Evolutionary conservation across 441 rosid genomes (phyloP).

Genomic region (Brassica balearica): DNA sequence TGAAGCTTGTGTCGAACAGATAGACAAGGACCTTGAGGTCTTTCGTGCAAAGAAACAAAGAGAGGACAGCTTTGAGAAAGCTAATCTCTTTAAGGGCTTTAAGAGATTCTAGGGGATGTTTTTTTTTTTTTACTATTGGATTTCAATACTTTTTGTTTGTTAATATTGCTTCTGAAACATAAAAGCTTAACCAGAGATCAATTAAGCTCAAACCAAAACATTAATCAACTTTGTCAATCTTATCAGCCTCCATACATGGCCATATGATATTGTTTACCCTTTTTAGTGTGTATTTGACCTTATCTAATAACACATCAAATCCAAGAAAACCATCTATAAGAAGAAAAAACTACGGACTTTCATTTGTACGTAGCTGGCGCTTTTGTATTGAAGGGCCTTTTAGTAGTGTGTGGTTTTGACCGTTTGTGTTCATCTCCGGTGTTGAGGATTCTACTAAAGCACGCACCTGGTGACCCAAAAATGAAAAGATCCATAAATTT

Average conservation of each 20-base stretch:
- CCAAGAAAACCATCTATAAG: no score
- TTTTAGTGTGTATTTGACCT: no score
- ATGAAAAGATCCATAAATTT: not conserved
- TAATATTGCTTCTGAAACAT: no score
- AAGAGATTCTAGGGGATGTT: not conserved
- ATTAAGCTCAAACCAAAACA: no score
- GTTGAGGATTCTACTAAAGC: conserved; percentile 72
- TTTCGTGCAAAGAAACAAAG: conserved; percentile 1
- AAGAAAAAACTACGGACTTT: no score
- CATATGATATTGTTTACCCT: no score
- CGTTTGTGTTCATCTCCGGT: conserved; percentile 43
- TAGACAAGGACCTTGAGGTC: not conserved
- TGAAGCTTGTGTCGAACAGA: not conserved
- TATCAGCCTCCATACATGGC: no score
- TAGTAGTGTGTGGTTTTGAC: conserved; percentile 56
- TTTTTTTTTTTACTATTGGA: no score
- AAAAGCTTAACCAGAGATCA: no score
- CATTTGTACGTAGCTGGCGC: not conserved
- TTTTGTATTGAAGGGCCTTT: conserved; percentile 11
- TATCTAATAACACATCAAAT: no score
- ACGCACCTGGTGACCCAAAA: conserved; percentile 38
- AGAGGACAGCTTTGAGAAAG: conserved; percentile 4
- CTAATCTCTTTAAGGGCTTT: not conserved
- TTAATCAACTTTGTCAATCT: no score
- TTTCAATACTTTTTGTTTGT: no score